Evolutionary conservation across 768 basidiomycete species (phyloP).

Genomic region (Paxillus ammoniavirescens): DNA sequence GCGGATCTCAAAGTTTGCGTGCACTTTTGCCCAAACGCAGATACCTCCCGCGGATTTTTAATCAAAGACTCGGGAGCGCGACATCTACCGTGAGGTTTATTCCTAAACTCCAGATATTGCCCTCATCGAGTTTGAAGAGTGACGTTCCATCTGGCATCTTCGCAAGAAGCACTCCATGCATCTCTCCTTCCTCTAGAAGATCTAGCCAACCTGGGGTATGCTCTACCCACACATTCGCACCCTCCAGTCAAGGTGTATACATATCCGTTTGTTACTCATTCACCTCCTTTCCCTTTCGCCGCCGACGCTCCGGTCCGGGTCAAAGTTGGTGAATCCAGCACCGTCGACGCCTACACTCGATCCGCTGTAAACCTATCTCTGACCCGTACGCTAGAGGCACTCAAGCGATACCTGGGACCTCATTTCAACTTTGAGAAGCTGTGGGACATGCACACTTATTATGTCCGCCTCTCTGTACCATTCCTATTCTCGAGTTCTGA

Average conservation of each 20-base stretch:
- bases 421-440: constrained; percentile 44
- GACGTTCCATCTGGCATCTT: constrained; percentile 34
- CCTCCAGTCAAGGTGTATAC: constrained; percentile 32
- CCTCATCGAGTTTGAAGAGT: constrained; percentile 24
- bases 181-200: constrained; percentile 27
- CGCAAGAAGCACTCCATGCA: constrained; percentile 35
- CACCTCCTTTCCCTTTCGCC: constrained; percentile 38
- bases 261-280: constrained; percentile 35
- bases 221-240: constrained; percentile 21
- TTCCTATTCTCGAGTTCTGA: neutral
- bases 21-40: constrained; percentile 35
- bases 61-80: constrained; percentile 20
- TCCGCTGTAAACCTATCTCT: constrained; percentile 40
- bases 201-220: constrained; percentile 17
- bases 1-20: constrained; percentile 28
- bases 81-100: constrained; percentile 28
- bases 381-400: constrained; percentile 37
- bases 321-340: constrained; percentile 14
- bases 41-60: constrained; percentile 26
- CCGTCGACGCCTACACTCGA: constrained; percentile 31
- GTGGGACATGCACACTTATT: constrained; percentile 47
- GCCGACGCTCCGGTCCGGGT: constrained; percentile 30
- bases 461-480: constrained; percentile 24
- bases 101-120: neutral
- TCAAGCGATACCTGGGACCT: constrained; percentile 39